Conservation (phyloP, 1,139 yeast genomes). For the Arxiozyma slooffiae region DNA sequence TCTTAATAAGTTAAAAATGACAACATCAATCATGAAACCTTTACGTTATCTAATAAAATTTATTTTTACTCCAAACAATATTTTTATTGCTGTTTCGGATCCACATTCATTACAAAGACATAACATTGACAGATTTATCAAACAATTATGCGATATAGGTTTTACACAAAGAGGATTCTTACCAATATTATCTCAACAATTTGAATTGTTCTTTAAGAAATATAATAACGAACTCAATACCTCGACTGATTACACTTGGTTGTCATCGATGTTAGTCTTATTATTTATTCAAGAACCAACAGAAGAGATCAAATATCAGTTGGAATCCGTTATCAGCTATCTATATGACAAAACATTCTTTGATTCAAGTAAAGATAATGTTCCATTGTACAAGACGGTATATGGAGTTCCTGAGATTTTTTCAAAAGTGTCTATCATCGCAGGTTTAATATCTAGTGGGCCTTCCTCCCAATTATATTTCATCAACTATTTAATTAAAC, state of each 20-base stretch:
- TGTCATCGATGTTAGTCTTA: slow-evolving; percentile 42
- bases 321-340: slow-evolving; percentile 49
- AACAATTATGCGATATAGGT: slow-evolving; percentile 27
- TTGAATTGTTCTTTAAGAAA: neutral
- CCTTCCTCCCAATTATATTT: slow-evolving; percentile 34
- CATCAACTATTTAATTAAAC: slow-evolving; percentile 36
- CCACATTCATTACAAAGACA: neutral
- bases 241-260: slow-evolving; percentile 35
- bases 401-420: slow-evolving; percentile 57
- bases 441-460: slow-evolving; percentile 36
- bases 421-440: slow-evolving; percentile 42
- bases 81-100: slow-evolving; percentile 30
- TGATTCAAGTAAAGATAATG: slow-evolving; percentile 9
- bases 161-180: slow-evolving; percentile 59
- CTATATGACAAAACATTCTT: slow-evolving; percentile 35
- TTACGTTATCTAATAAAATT: neutral
- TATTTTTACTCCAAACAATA: slow-evolving; percentile 37
- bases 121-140: slow-evolving; percentile 3
- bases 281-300: slow-evolving; percentile 45
- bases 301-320: slow-evolving; percentile 45
- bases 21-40: neutral
- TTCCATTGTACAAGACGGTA: slow-evolving; percentile 34
- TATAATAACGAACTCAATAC: neutral
- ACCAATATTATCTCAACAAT: slow-evolving; percentile 42
- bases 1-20: slow-evolving; percentile 28